Base-by-base conservation (phyloP, 78 protist genomes). In the Dictyostelium intermedium region DNA sequence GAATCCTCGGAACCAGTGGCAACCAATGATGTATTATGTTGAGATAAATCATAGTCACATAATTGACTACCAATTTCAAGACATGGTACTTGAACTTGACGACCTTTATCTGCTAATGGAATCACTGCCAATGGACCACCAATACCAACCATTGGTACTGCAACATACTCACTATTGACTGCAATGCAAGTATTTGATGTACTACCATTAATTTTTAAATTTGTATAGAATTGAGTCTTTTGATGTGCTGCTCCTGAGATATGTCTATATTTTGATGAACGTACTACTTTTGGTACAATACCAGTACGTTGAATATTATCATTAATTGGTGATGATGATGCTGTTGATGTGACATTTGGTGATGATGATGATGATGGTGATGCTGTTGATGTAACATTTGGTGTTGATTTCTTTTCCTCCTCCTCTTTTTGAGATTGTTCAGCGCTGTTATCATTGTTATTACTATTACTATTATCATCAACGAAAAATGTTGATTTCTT, bases 121-220 rank as follows among this genome's bases (percentile, higher is more conserved):
- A 92, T 76, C 20, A 92, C 92, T 14, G 93, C 96, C 18, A 92
- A 69, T 35, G 91, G 96, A 20, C 96, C 96, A 86, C 96, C 96
- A 77, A 87, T 92, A 39, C 96, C 96, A 39, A 80, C 61, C 84
- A 43, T 77, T 37, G 97, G 97, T 7, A 95, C 95, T 11, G 93
- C 94, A 32, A 95, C 60, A 43, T 84, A 95, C 27, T 74, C 77
- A 80, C 92, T 69, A 61, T 95, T 95, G 18, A 82, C 94, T 3
- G 91, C 91, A 72, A 95, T 53, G n/a, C 73, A 87, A 1, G 94
- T 83, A 60, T 82, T 82, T 18, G 91, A 69, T 3, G 87, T 66
- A 43, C 84, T 89, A 20, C 91, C 85, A 72, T 16, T 30, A 6
- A 87, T 87, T 56, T 87, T 84, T 35, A 95, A 83, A 79, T 95